Conservation (phyloP, 2,329 filamentous ascomycete genomes). For the Nemania diffusa region DNA sequence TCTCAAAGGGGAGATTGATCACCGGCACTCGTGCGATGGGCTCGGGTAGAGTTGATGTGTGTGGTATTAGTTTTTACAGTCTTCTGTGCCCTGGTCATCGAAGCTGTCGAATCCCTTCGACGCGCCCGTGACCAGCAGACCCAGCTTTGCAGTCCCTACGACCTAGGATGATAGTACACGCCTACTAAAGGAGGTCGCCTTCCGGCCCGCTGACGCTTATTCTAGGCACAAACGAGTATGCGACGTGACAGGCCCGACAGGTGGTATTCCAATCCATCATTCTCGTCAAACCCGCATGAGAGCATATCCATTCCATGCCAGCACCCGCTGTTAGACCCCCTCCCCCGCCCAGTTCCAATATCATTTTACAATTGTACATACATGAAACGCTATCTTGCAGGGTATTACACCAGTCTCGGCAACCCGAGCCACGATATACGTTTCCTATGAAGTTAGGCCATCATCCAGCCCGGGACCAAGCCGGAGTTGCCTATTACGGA, state of each 20-base stretch:
- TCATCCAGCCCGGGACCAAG: not conserved
- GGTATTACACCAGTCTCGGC: not conserved
- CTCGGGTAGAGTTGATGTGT: slow-evolving; percentile 10
- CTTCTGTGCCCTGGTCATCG: not conserved
- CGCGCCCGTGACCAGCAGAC: not conserved
- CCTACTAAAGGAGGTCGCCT: not conserved
- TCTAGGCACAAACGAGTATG: not conserved
- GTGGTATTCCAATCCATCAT: slow-evolving; percentile 6
- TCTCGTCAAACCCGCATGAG: not conserved
- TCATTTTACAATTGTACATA: slow-evolving; percentile 25
- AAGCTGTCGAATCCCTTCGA: not conserved
- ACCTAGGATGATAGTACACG: not conserved
- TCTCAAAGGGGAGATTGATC: not conserved
- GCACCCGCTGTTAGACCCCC: not conserved
- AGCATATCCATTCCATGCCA: slow-evolving; percentile 8
- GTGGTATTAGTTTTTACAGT: slow-evolving; percentile 16
- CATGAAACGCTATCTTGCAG: slow-evolving; percentile 1
- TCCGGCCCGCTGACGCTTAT: not conserved
- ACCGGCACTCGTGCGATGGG: not conserved
- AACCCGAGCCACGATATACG: slow-evolving; percentile 7
- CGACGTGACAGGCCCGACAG: not conserved
- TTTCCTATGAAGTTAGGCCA: not conserved
- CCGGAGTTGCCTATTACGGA: not conserved
- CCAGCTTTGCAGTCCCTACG: not conserved
- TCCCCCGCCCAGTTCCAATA: not conserved